phyloP scores from a whole-genome alignment of 2,329 filamentous ascomycete genomes.

The Lithohypha guttulata region DNA sequence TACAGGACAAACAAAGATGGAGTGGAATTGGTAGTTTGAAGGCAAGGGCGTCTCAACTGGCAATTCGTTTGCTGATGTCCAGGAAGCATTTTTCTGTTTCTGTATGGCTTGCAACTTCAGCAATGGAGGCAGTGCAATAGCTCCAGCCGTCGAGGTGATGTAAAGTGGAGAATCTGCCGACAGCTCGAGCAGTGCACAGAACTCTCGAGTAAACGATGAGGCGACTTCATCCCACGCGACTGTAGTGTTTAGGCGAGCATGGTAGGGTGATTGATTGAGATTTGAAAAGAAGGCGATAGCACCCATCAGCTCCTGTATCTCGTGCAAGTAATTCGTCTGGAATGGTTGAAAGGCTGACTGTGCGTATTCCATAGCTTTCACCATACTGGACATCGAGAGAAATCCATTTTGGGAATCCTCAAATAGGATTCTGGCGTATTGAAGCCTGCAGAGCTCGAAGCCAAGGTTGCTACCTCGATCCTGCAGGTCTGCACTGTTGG shows the following conservation, averaged over 20 bases:
- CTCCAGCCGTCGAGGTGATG: constrained; percentile 81
- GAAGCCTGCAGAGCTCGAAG: constrained; percentile 82
- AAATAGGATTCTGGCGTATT: constrained; percentile 81
- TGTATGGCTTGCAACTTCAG: constrained; percentile 83
- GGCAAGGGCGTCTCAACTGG: constrained; percentile 63
- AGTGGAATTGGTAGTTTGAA: constrained; percentile 65
- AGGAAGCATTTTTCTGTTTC: constrained; percentile 81
- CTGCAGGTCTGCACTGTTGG: constrained; percentile 61
- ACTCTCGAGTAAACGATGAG: constrained; percentile 82
- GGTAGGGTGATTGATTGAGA: constrained; percentile 66
- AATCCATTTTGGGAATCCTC: constrained; percentile 27
- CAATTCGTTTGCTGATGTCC: constrained; percentile 84
- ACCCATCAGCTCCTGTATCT: constrained; percentile 71
- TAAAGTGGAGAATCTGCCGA: constrained; percentile 89
- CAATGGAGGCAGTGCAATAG: constrained; percentile 78
- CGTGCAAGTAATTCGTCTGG: constrained; percentile 59
- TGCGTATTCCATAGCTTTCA: constrained; percentile 65
- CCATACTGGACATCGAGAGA: constrained; percentile 42
- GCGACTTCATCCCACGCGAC: constrained; percentile 74
- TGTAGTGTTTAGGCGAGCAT: constrained; percentile 62
- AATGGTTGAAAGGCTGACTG: constrained; percentile 63
- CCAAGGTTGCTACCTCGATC: constrained; percentile 81
- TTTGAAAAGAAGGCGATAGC: constrained; percentile 73
- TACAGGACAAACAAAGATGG: constrained; percentile 95
- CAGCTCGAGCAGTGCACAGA: constrained; percentile 81